Evolutionary conservation across 768 basidiomycete genomes (phyloP), one percentile per base, ranked within the genome.

Genomic region (Leccinum disarticulatum): DNA sequence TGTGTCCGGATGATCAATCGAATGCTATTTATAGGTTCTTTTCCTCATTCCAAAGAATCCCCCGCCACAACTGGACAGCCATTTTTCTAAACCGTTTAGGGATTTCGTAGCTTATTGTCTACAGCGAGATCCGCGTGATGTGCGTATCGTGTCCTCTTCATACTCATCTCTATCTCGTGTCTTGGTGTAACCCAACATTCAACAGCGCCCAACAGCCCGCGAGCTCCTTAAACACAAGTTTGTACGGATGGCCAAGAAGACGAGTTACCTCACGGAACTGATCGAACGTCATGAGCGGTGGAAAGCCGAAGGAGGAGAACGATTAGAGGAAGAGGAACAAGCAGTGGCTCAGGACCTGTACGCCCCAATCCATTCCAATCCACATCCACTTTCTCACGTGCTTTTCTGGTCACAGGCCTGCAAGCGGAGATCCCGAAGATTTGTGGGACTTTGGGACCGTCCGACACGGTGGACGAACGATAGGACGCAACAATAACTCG

Each of bases 371-470:
- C 17, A 28, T 19, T 0, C 51, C 48, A 47, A 15, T 3, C 15
- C 38, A 46, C 8, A 14, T 62, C 22, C 11, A 27, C 19, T 25
- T 48, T 22, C 56, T 56, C 43, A 31, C 48, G 22, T 19, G 19
- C 31, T 22, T 30, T 25, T 7, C 17, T 2, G 38, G 50, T n/a
- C 61, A 89, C 22, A 22, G 22, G 22, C 22, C 80, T 52, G 72
- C 76, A 13, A 78, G 79, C 56, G 81, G 80, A 38, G 88, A 90
- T 64, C 80, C 82, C 3, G 91, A 92, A 55, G 93, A 95, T 63
- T 77, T 98, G 35, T 98, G 96, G 96, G 96, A 98, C 72, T 97
- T 98, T 75, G 96, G 96, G 14, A 98, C 96, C 8, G 89, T 98
- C 50, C 90, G 92, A 58, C 88, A 94, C 67, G 84, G 83, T 47